Evolutionary conservation across 148 eudicot genomes (phyloP).

Genomic region (Bassia scoparia): DNA sequence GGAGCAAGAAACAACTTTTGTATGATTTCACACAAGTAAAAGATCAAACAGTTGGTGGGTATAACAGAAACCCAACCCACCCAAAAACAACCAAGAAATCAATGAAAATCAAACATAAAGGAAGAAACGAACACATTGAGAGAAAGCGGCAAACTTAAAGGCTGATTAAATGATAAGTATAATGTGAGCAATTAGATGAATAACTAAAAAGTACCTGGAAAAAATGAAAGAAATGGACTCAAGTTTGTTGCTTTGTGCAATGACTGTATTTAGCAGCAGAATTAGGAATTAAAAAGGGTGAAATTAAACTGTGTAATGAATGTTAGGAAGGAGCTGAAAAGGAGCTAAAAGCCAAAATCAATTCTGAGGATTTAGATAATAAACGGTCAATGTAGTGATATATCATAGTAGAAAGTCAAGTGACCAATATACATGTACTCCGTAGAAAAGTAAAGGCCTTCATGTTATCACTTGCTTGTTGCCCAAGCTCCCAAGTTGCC

Average conservation of each 20-base stretch:
- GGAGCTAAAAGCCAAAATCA: too few relatives aligned
- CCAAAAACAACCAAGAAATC: not conserved
- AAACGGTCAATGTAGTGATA: constrained; percentile 12
- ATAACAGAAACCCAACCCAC: not conserved
- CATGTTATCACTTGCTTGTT: constrained; percentile 14
- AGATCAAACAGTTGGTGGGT: not conserved
- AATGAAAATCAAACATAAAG: not conserved
- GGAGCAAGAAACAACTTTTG: not conserved
- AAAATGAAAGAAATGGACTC: not conserved
- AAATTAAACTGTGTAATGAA: constrained; percentile 19
- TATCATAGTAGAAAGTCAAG: constrained; percentile 1
- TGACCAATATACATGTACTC: constrained; percentile 12
- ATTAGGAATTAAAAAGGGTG: constrained; percentile 4
- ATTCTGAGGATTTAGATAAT: not conserved
- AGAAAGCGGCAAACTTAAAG: not conserved
- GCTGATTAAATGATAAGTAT: too few relatives aligned
- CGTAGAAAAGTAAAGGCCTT: too few relatives aligned
- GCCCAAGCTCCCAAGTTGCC: constrained; percentile 7
- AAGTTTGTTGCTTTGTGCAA: not conserved
- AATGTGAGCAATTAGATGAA: too few relatives aligned
- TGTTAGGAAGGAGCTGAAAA: constrained; percentile 19
- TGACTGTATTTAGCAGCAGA: not conserved
- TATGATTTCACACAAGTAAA: not conserved
- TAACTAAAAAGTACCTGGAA: not conserved
- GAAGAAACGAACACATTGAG: not conserved